These are phyloP conservation scores for Populus hybrid DNA, from an alignment of 441 rosid species.

Conservation along the genomic window DNA sequence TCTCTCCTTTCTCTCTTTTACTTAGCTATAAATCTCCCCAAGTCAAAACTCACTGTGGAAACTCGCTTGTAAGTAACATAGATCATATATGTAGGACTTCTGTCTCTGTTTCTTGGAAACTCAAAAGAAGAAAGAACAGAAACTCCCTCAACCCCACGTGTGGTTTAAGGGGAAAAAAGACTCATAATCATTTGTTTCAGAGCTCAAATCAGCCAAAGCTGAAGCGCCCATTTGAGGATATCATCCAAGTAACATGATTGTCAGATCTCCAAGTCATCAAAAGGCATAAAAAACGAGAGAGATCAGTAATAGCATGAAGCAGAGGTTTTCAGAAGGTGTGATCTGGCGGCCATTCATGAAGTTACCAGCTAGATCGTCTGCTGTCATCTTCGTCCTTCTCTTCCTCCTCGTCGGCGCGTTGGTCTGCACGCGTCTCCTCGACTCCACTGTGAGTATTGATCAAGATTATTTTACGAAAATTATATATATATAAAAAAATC, in stretches of 20 bases:
- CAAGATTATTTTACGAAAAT: no score
- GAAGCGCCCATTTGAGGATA: constrained; percentile 1
- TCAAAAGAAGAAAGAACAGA: not conserved
- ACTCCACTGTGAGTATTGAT: constrained; percentile 27
- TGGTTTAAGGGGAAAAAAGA: no score
- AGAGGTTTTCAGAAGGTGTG: constrained; percentile 24
- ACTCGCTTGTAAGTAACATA: no score
- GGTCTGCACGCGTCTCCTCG: constrained; percentile 39
- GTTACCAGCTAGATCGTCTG: constrained; percentile 26
- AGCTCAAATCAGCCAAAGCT: not conserved
- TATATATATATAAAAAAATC: not conserved
- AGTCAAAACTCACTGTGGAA: not conserved
- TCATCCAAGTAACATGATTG: not conserved
- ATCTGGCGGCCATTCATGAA: constrained; percentile 19
- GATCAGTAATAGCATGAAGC: constrained; percentile 23
- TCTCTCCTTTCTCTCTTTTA: no score
- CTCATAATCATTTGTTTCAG: no score
- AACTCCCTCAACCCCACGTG: not conserved
- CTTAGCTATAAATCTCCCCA: no score
- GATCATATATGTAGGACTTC: not conserved
- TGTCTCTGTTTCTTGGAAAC: not conserved
- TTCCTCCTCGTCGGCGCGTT: constrained; percentile 49
- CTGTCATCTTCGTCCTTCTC: constrained; percentile 21
- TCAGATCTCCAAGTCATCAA: not conserved
- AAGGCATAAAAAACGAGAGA: not conserved